Percentiles rank a stretch among this genome's conserved stretches.
Evolutionary conservation across 768 basidiomycete species (phyloP).

Genomic region (Russula abietina): DNA sequence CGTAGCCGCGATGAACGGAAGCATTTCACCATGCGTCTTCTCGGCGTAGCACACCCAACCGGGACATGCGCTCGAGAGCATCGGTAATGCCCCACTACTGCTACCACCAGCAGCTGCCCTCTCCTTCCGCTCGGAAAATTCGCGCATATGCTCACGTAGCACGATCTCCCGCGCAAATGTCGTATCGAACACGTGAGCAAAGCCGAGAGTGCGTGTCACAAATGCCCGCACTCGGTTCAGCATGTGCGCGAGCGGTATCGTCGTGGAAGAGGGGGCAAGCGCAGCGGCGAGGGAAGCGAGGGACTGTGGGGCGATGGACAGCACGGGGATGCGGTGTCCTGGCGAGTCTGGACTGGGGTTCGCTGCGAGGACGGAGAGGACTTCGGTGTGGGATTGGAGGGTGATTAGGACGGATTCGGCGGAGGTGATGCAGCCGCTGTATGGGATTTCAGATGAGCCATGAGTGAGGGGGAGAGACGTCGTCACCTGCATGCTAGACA

Average conservation of each 20-base stretch:
- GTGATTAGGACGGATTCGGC: constrained; percentile 97
- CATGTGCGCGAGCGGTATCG: constrained; percentile 44
- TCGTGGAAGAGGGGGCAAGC: constrained; percentile 37
- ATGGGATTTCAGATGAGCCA: background rate
- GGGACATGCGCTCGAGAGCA: constrained; percentile 94
- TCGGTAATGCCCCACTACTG: constrained; percentile 52
- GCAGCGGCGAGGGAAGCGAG: constrained; percentile 75
- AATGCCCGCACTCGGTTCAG: constrained; percentile 69
- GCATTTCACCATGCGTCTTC: constrained; percentile 90
- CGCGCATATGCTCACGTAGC: constrained; percentile 71
- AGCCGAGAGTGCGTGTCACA: constrained; percentile 60
- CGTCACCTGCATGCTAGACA: constrained; percentile 92
- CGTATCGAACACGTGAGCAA: constrained; percentile 85
- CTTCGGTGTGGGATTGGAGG: constrained; percentile 90
- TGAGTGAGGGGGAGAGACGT: background rate
- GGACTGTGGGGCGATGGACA: constrained; percentile 87
- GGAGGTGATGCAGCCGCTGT: constrained; percentile 95
- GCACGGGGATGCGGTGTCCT: constrained; percentile 52
- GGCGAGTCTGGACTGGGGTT: constrained; percentile 42
- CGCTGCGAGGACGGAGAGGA: constrained; percentile 65
- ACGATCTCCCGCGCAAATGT: constrained; percentile 90
- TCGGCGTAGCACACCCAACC: constrained; percentile 99
- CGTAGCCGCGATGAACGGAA: constrained; percentile 81
- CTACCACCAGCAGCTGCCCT: constrained; percentile 25
- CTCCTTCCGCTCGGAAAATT: constrained; percentile 61